Evolutionary conservation across 192 early-diverging fungal species (phyloP).

Genomic region (Phycomyces nitens): DNA sequence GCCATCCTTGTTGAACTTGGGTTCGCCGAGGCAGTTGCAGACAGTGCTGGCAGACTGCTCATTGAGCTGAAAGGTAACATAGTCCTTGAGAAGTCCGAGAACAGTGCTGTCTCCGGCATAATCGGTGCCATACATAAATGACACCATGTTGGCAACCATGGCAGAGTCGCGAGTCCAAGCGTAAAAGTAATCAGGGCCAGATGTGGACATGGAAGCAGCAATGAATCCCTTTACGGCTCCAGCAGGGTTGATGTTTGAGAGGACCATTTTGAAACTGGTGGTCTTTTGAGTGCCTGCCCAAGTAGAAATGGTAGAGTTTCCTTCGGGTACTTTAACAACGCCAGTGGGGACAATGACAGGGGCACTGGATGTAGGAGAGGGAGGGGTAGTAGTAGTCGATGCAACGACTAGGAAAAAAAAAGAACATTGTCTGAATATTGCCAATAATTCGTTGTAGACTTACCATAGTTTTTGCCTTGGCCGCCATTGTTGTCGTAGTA

Average conservation of each 20-base stretch:
- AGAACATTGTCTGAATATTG: too few relatives aligned
- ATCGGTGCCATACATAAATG: constrained; percentile 17
- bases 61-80: constrained; percentile 28
- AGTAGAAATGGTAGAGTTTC: constrained; percentile 16
- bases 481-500: constrained; percentile 37
- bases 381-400: neutral
- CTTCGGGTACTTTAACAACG: constrained; percentile 1
- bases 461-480: constrained; percentile 13
- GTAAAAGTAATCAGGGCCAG: constrained; percentile 72
- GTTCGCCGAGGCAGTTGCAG: constrained; percentile 55
- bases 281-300: neutral
- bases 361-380: constrained; percentile 1
- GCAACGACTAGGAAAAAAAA: too few relatives aligned
- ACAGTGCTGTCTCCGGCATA: constrained; percentile 15
- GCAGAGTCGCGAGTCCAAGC: constrained; percentile 62
- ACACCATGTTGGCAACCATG: constrained; percentile 14
- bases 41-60: constrained; percentile 24
- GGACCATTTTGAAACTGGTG: constrained; percentile 14
- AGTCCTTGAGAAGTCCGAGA: constrained; percentile 34
- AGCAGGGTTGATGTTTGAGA: constrained; percentile 21
- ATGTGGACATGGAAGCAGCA: constrained; percentile 24
- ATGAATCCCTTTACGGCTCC: constrained; percentile 25
- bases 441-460: neutral
- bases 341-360: constrained; percentile 7
- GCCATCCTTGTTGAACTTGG: constrained; percentile 62